phyloP scores from a whole-genome alignment of 2,329 filamentous ascomycete genomes.

The Aspergillus quadrilineatus region DNA sequence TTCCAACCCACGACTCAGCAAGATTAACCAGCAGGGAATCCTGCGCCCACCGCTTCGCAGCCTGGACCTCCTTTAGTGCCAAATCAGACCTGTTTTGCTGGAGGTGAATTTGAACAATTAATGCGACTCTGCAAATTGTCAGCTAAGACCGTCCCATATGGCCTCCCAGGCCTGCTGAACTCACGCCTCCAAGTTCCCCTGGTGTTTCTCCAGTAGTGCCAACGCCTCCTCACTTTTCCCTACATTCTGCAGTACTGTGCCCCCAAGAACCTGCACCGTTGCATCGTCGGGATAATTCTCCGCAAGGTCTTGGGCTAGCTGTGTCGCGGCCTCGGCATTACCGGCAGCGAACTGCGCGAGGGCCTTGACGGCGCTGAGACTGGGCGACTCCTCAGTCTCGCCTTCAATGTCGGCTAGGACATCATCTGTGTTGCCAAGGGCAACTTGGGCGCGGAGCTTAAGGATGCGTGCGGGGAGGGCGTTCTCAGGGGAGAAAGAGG shows the following conservation, averaged over 20 bases:
- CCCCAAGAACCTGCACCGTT: slow-evolving; percentile 76
- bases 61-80: slow-evolving; percentile 81
- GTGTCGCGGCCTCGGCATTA: slow-evolving; percentile 61
- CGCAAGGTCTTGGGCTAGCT: slow-evolving; percentile 65
- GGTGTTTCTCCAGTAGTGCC: slow-evolving; percentile 74
- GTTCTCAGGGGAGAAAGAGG: slow-evolving; percentile 76
- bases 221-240: slow-evolving; percentile 85
- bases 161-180: slow-evolving; percentile 26
- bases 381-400: slow-evolving; percentile 61
- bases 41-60: slow-evolving; percentile 90
- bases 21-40: slow-evolving; percentile 91
- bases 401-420: slow-evolving; percentile 68
- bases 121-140: slow-evolving; percentile 60
- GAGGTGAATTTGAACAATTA: slow-evolving; percentile 90
- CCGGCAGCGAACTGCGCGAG: slow-evolving; percentile 68
- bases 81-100: slow-evolving; percentile 89
- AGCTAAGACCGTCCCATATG: slow-evolving; percentile 1
- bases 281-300: slow-evolving; percentile 68
- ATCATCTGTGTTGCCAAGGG: slow-evolving; percentile 72
- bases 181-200: slow-evolving; percentile 76
- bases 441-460: slow-evolving; percentile 77
- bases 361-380: slow-evolving; percentile 72
- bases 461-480: slow-evolving; percentile 73
- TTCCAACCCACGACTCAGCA: slow-evolving; percentile 90
- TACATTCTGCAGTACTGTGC: slow-evolving; percentile 75